phyloP scores from a whole-genome alignment of 345 rosid species.

The Hibiscus syriacus region DNA sequence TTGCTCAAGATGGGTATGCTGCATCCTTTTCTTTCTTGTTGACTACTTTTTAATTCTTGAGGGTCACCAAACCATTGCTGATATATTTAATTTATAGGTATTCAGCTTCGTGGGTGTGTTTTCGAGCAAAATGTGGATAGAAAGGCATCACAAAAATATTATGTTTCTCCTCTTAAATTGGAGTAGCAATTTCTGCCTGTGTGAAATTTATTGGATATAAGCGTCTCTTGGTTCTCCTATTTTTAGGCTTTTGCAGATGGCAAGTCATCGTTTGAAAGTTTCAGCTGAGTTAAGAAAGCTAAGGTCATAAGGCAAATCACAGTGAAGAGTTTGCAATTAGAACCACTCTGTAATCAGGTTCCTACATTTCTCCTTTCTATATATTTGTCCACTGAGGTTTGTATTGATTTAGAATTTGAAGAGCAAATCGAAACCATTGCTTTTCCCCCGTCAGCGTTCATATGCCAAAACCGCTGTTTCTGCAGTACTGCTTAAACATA shows the following conservation, averaged over 20 bases:
- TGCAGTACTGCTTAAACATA: neutral
- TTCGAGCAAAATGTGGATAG: slow-evolving; percentile 78
- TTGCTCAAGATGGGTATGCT: slow-evolving; percentile 55
- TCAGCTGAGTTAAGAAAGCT: slow-evolving; percentile 15
- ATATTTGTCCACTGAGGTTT: slow-evolving; percentile 6
- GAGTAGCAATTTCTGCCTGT: neutral
- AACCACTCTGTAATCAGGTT: slow-evolving; percentile 78
- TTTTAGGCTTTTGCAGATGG: slow-evolving; percentile 45
- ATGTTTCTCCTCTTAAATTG: slow-evolving; percentile 9
- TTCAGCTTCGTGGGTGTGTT: slow-evolving; percentile 74
- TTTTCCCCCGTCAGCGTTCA: neutral
- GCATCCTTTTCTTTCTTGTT: slow-evolving; percentile 2
- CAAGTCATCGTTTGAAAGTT: slow-evolving; percentile 22
- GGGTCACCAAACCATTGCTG: slow-evolving; percentile 9
- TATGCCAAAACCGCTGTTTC: neutral
- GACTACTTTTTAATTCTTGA: slow-evolving; percentile 9
- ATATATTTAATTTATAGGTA: slow-evolving; percentile 28
- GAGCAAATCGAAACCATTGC: neutral
- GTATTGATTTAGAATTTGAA: slow-evolving; percentile 3
- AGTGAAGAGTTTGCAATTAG: slow-evolving; percentile 47
- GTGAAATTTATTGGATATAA: neutral
- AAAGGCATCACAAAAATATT: slow-evolving; percentile 54
- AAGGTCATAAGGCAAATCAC: slow-evolving; percentile 51
- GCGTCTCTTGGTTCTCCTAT: slow-evolving; percentile 1
- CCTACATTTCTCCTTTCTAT: neutral